Evolutionary conservation across 129 eudicot genomes (phyloP).

Genomic region (Artemisia argyi): DNA sequence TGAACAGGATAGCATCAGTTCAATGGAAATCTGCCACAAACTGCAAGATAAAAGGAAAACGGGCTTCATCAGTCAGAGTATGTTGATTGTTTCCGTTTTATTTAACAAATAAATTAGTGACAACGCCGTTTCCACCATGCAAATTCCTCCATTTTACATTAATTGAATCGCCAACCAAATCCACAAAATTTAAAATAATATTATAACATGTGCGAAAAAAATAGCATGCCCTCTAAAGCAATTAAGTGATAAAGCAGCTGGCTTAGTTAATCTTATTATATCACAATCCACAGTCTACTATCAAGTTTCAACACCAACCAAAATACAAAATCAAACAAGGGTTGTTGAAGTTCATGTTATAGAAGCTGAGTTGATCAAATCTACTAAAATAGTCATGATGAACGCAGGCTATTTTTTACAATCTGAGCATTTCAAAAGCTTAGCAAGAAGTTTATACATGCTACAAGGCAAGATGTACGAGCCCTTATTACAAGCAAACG

Average conservation of each 20-base stretch:
- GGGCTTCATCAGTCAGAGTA: neutral
- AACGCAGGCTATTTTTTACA: too few species aligned
- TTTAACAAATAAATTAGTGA: neutral
- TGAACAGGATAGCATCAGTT: slow-evolving; percentile 5
- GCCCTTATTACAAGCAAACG: too few species aligned
- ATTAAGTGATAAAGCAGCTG: neutral
- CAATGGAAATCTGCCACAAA: slow-evolving; percentile 9
- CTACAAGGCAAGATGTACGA: too few species aligned
- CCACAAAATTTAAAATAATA: neutral
- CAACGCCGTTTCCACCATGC: neutral
- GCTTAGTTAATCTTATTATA: neutral
- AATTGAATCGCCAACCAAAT: neutral
- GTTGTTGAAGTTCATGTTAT: neutral
- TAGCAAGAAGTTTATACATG: too few species aligned
- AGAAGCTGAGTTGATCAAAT: too few species aligned
- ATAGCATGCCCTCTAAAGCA: neutral
- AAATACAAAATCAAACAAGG: neutral
- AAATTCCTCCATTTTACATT: too few species aligned
- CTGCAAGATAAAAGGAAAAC: slow-evolving; percentile 12
- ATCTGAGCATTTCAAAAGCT: too few species aligned
- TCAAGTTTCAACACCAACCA: neutral
- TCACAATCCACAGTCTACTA: neutral
- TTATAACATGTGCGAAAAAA: neutral
- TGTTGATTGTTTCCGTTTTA: neutral
- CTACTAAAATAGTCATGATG: too few species aligned